Evolutionary conservation across 148 eudicot species (phyloP).

Genomic region (Beta vulgaris): DNA sequence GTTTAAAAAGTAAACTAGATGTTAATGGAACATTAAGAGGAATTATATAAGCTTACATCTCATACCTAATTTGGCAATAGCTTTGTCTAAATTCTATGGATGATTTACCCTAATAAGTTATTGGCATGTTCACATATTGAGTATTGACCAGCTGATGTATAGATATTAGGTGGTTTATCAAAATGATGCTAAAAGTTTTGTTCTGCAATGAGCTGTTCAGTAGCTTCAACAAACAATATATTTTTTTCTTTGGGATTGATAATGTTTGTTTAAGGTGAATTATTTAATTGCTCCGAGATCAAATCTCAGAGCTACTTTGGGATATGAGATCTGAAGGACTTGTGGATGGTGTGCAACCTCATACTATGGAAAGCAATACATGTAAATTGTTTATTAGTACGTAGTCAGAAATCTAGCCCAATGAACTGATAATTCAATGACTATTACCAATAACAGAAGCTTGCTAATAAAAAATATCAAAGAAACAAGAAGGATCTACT

Average conservation of each 20-base stretch:
- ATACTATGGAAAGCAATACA: constrained; percentile 26
- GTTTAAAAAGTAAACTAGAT: constrained; percentile 10
- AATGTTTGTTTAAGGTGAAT: constrained; percentile 22
- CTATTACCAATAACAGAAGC: constrained; percentile 9
- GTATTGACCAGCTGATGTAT: constrained; percentile 20
- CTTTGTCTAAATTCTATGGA: constrained; percentile 24
- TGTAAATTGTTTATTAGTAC: constrained; percentile 20
- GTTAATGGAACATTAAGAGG: constrained; percentile 14
- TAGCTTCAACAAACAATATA: constrained; percentile 24
- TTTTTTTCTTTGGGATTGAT: constrained; percentile 7
- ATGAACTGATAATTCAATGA: constrained; percentile 23
- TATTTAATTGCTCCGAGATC: constrained; percentile 3
- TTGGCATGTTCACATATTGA: constrained; percentile 4
- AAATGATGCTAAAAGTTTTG: constrained; percentile 10
- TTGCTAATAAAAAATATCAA: constrained; percentile 19
- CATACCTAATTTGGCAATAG: constrained; percentile 25
- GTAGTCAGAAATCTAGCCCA: constrained; percentile 31
- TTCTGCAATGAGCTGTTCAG: constrained; percentile 25
- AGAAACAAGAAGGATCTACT: constrained; percentile 26
- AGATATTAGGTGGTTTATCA: constrained; percentile 20
- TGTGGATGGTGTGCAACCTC: constrained; percentile 20
- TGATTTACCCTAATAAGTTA: constrained; percentile 19
- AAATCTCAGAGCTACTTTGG: constrained; percentile 7
- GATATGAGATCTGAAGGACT: constrained; percentile 28
- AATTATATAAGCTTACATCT: constrained; percentile 18